Conservation (phyloP, 2,329 filamentous ascomycete genomes). For the Lachnellula occidentalis region DNA sequence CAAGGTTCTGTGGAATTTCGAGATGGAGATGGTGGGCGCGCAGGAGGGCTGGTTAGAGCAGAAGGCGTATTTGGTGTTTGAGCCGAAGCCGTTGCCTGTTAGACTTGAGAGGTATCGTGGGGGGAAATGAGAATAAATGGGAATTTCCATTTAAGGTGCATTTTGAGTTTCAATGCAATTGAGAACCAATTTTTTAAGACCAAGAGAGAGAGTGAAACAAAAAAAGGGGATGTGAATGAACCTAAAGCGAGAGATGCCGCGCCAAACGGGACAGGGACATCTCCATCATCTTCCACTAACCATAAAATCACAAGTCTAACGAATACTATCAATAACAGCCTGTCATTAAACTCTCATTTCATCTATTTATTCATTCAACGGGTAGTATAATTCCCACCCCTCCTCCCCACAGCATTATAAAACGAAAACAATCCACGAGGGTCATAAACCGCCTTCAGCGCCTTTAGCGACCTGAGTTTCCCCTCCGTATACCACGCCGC, state of each 20-base stretch:
- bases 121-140: neutral
- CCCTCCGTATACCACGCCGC: neutral
- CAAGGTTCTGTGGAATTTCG: neutral
- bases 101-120: neutral
- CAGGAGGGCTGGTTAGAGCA: neutral
- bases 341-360: neutral
- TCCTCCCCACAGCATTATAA: neutral
- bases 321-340: too few species aligned
- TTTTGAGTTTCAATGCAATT: too few species aligned
- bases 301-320: too few species aligned
- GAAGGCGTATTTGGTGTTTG: neutral
- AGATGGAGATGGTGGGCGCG: neutral
- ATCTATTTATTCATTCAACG: neutral
- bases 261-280: too few species aligned
- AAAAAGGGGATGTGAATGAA: too few species aligned
- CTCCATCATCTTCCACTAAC: too few species aligned
- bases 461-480: neutral
- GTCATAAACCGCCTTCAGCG: slow-evolving; percentile 1
- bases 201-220: too few species aligned
- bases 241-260: too few species aligned
- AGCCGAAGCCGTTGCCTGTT: neutral
- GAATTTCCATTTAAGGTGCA: too few species aligned
- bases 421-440: neutral
- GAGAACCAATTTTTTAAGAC: too few species aligned
- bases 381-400: neutral